Conservation (phyloP, 177 flowering plant genomes). For the Vitis hybrid region DNA sequence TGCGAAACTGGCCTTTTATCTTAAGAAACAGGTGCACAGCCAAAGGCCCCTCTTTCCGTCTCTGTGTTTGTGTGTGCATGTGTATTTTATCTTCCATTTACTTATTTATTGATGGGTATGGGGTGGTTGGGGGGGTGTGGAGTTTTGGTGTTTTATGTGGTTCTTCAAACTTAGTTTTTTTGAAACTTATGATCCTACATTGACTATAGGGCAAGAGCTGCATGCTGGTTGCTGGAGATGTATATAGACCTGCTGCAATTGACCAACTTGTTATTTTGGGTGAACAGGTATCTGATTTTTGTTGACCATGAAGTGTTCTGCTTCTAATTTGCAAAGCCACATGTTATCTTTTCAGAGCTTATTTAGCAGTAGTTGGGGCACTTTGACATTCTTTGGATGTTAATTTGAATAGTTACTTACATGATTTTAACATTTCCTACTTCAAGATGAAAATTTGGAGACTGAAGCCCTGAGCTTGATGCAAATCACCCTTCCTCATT, state of each 20-base stretch:
- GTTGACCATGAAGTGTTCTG: slow-evolving; percentile 2
- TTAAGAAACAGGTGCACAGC: slow-evolving; percentile 76
- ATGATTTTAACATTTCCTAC: too few species aligned
- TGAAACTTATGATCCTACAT: neutral
- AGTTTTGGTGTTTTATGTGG: neutral
- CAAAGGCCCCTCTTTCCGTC: neutral
- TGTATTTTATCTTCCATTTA: neutral
- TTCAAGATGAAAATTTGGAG: too few species aligned
- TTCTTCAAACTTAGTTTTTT: too few species aligned
- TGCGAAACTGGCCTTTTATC: slow-evolving; percentile 88
- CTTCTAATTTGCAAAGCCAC: neutral
- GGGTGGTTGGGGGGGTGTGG: neutral
- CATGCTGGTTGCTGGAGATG: slow-evolving; percentile 96
- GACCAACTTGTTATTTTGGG: slow-evolving; percentile 95
- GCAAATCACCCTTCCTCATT: too few species aligned
- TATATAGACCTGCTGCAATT: slow-evolving; percentile 98
- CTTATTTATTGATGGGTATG: neutral
- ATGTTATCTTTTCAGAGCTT: neutral
- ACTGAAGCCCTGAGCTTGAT: too few species aligned
- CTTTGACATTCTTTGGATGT: too few species aligned
- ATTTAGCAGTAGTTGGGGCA: too few species aligned
- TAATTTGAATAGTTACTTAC: too few species aligned
- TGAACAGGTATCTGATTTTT: slow-evolving; percentile 56
- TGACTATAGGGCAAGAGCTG: slow-evolving; percentile 80
- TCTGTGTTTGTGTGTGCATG: slow-evolving; percentile 3